Evolutionary conservation across 2,329 filamentous ascomycete species (phyloP).

Genomic region (Fusarium pininemorale): DNA sequence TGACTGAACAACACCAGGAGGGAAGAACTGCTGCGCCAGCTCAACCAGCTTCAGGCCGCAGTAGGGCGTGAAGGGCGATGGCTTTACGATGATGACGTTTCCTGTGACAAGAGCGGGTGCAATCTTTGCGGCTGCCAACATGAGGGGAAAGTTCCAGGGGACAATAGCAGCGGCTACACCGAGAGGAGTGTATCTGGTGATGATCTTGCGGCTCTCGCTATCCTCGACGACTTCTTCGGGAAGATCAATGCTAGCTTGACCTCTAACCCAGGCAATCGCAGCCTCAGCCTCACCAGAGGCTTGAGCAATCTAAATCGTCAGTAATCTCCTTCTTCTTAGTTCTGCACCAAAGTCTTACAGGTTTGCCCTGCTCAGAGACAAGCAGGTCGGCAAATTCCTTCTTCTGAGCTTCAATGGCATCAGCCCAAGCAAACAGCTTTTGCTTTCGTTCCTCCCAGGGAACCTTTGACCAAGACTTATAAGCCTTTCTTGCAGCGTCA

Average conservation of each 20-base stretch:
- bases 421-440: constrained; percentile 38
- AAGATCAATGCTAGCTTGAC: constrained; percentile 40
- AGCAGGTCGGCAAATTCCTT: constrained; percentile 38
- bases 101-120: constrained; percentile 65
- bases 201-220: constrained; percentile 42
- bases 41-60: constrained; percentile 68
- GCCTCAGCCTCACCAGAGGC: constrained; percentile 39
- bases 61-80: constrained; percentile 68
- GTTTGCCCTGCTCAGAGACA: constrained; percentile 45
- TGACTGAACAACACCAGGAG: constrained; percentile 69
- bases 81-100: constrained; percentile 65
- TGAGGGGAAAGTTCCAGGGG: constrained; percentile 67
- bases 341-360: constrained; percentile 14
- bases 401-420: constrained; percentile 34
- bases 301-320: constrained; percentile 22
- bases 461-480: constrained; percentile 41
- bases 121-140: constrained; percentile 63
- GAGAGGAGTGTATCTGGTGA: constrained; percentile 51
- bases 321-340: rapidly evolving
- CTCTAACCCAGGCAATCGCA: constrained; percentile 42
- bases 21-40: constrained; percentile 65
- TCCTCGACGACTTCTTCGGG: constrained; percentile 53
- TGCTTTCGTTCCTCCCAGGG: constrained; percentile 35
- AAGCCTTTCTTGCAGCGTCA: constrained; percentile 37
- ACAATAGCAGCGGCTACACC: constrained; percentile 59